Evolutionary conservation across 768 basidiomycete genomes (phyloP).

Genomic region (Bullera alba): DNA sequence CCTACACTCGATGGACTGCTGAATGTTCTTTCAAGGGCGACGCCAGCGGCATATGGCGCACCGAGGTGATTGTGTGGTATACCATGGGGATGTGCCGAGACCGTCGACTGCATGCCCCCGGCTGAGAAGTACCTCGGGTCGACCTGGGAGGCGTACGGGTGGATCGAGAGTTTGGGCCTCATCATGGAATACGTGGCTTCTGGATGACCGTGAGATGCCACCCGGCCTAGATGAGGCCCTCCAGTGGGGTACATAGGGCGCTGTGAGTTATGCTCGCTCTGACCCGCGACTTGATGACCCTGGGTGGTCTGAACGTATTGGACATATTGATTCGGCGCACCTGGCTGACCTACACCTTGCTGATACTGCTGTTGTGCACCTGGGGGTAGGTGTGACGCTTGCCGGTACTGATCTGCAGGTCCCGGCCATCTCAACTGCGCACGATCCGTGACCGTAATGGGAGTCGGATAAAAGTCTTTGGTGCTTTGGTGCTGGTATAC

Average conservation of each 20-base stretch:
- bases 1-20: slow-evolving; percentile 6
- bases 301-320: not conserved
- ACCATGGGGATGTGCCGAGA: not conserved
- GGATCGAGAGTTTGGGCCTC: slow-evolving; percentile 11
- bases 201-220: not conserved
- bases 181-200: not conserved
- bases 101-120: not conserved
- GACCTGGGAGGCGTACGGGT: slow-evolving; percentile 8
- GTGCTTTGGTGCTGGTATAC: not conserved
- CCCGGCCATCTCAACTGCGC: not conserved
- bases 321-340: not conserved
- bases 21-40: not conserved
- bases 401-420: too few species aligned
- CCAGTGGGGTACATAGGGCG: not conserved
- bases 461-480: slow-evolving; percentile 2
- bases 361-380: not conserved
- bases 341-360: too few species aligned
- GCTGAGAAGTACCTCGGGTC: slow-evolving; percentile 5
- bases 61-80: not conserved
- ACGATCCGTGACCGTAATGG: not conserved
- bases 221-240: not conserved
- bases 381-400: too few species aligned
- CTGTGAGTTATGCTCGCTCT: not conserved
- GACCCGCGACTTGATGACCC: not conserved
- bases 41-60: not conserved